A percentile compares a stretch with the other conserved stretches of the same genome.
Conservation (phyloP, 495 filamentous ascomycete species). For the Aspergillus hancockii region DNA sequence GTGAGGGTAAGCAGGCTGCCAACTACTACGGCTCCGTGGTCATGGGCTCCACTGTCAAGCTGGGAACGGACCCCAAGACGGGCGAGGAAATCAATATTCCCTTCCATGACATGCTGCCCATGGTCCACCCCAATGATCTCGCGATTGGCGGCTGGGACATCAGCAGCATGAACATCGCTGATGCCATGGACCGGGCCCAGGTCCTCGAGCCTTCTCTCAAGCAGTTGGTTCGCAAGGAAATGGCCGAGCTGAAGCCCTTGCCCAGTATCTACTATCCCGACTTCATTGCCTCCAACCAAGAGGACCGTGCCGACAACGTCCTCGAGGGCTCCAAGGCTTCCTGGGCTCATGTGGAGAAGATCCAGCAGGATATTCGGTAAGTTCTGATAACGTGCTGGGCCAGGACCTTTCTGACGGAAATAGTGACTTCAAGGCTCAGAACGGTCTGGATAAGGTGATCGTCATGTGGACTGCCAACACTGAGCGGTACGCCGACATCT, state of each 20-base stretch:
- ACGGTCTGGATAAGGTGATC: constrained; percentile 92
- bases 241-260: constrained; percentile 84
- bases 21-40: constrained; percentile 98
- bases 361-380: constrained; percentile 93
- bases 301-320: constrained; percentile 92
- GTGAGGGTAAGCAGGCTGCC: constrained; percentile 77
- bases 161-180: constrained; percentile 80
- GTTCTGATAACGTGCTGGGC: constrained; percentile 12
- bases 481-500: constrained; percentile 88
- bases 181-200: constrained; percentile 92
- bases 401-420: constrained; percentile 25
- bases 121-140: constrained; percentile 97
- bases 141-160: constrained; percentile 98
- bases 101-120: constrained; percentile 90
- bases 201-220: constrained; percentile 95
- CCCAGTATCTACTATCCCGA: constrained; percentile 98
- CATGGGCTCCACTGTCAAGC: constrained; percentile 96
- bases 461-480: constrained; percentile 99
- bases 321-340: constrained; percentile 80
- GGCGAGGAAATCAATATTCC: constrained; percentile 93
- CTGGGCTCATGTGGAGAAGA: constrained; percentile 85
- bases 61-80: constrained; percentile 83
- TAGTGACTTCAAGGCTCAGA: constrained; percentile 85
- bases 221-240: constrained; percentile 84
- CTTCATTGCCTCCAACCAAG: constrained; percentile 99